These are phyloP conservation scores for Funneliformis caledonium DNA, from an alignment of 371 early-diverging fungal species.

Conservation along the genomic window DNA sequence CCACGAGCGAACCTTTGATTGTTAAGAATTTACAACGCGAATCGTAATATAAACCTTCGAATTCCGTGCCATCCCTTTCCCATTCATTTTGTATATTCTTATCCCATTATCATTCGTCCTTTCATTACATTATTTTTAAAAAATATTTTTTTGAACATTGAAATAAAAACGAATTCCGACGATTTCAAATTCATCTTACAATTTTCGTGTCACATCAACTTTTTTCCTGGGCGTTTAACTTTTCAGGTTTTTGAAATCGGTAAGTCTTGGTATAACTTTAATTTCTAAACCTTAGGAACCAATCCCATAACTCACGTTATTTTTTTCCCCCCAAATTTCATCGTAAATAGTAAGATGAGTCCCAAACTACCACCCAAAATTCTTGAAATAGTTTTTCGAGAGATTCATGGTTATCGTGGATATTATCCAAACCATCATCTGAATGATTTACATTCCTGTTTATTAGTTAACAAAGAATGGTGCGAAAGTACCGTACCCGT, in stretches of 20 bases:
- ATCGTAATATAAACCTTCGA: too few species aligned
- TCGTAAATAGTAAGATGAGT: background rate
- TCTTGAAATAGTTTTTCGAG: background rate
- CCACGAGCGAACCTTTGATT: too few species aligned
- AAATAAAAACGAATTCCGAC: background rate
- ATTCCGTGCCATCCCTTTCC: too few species aligned
- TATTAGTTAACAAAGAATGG: conserved; percentile 12
- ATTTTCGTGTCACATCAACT: background rate
- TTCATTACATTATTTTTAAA: background rate
- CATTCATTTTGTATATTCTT: background rate
- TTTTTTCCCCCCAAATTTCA: background rate
- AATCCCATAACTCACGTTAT: background rate
- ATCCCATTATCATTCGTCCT: background rate
- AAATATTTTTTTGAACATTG: background rate
- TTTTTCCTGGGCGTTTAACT: background rate
- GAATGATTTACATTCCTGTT: background rate
- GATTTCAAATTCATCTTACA: background rate
- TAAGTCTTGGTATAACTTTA: background rate
- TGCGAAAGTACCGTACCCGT: background rate
- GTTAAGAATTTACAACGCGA: too few species aligned
- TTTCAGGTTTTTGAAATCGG: background rate
- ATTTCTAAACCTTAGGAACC: background rate
- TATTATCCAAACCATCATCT: background rate
- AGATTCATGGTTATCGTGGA: background rate
- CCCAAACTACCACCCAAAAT: background rate